Base-by-base conservation (phyloP, 345 rosid species). In the Heritiera littoralis region DNA sequence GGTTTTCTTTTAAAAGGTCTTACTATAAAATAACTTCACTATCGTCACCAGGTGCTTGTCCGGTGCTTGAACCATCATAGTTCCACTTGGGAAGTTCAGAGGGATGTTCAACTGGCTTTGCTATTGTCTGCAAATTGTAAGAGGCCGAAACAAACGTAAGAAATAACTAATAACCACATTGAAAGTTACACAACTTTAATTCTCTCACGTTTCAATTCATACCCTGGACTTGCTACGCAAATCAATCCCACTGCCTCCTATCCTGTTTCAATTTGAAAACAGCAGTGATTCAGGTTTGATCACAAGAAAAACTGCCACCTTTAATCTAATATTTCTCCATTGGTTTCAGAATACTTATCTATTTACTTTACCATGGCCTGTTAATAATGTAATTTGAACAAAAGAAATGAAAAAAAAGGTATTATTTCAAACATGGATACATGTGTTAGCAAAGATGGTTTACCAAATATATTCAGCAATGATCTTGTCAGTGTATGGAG, bases 81-180 rank as follows among this genome's bases (percentile, higher is more conserved):
- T 96, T 96, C 99, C 99, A 96, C 84, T 90, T 96, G 40, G 99
- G 98, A 76, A 96, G 98, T 86, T 96, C 98, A 14, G 98, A 93
- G 20, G 97, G 99, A 84, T 93, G 95, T 75, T 87, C 85, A 67
- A 94, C 95, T 13, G 97, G 98, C 89, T 89, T 91, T 77, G 93
- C 76, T 58, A 94, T 80, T 46, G 99, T 94, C 99, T 94, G 81
- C 74, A 78, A 40, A 20, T 78, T 10, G 48, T 32, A 77, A 75
- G 40, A 10, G 55, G 59, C 12, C 46, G 70, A 68, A 70, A 23
- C 28, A 48, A 80, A 78, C 32, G 49, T 41, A 72, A 72, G 20
- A 77, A 70, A 30, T 23, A 75, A 72, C 54, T 15, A 66, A 32
- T 9, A 18, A 20, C 72, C 41, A 75, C 41, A 35, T 46, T 54